Evolutionary conservation across 257 asterid species (phyloP), one percentile per base, ranked within the genome.

Genomic region (Eustoma russellianum): DNA sequence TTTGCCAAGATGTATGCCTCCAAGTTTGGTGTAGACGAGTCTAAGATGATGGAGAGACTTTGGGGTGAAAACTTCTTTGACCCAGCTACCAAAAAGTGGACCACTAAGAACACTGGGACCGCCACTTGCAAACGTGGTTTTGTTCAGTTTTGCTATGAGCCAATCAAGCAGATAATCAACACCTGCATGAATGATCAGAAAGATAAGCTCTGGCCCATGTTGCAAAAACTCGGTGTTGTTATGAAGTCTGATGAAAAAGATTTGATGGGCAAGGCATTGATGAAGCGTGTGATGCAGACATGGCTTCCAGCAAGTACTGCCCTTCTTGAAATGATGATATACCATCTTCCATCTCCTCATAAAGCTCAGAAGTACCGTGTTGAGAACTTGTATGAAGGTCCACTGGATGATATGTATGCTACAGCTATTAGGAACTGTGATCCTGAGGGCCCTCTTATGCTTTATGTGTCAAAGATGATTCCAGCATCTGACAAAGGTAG

Each of bases 231-330:
- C 17, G 69, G 69, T 15, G 72, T 68, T 17, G 56, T 69, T 12
- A 73, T 73, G 79, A 73, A 73, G 59, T 28, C 66, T 9, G 79
- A 73, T 0, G 79, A 73, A 46, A 72, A 73, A 55, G 78, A 73
- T 1, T 54, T 73, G 58, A 68, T 65, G 75, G 79, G 75, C 0
- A 73, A 73, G 70, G 58, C 72, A 9, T 52, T 72, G 49, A 72
- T 72, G 78, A 72, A 72, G 43, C 78, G 78, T 60, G 78, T 72
- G 18, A 72, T 73, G 79, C 79, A 73, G 71, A 73, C 72, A 28
- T 73, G 79, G 79, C 73, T 74, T 50, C 79, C 79, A 0, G 76
- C 79, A 12, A 64, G 73, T 50, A 60, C 3, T 46, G 79, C 79
- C 38, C 66, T 74, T 2, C 64, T 74, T 0, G 79, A 74, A 55